Conservation (phyloP, 116 monocot genomes). For the Phalaenopsis hybrid region DNA sequence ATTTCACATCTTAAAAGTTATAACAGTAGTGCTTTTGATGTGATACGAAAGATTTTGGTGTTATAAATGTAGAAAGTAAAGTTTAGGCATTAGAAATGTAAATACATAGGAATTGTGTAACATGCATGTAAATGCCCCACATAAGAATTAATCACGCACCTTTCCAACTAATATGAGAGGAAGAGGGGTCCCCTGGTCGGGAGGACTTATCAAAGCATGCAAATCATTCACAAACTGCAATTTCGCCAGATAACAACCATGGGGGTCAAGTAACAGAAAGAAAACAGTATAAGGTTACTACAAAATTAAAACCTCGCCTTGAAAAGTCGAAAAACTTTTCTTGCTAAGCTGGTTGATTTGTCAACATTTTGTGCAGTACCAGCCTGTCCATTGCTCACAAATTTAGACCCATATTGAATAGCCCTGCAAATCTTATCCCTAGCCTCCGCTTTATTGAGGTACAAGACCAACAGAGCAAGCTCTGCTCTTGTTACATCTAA, state of each 20-base stretch:
- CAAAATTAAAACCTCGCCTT: constrained; percentile 38
- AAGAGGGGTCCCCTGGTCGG: constrained; percentile 62
- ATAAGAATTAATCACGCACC: constrained; percentile 29
- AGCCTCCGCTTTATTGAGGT: constrained; percentile 91
- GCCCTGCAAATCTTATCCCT: constrained; percentile 96
- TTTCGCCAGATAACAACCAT: background rate
- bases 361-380: constrained; percentile 84
- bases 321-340: constrained; percentile 92
- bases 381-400: constrained; percentile 83
- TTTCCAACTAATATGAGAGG: constrained; percentile 90
- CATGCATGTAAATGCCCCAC: background rate
- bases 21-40: no score
- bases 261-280: background rate
- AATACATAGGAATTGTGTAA: no score
- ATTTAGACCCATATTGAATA: constrained; percentile 93
- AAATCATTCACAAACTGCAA: constrained; percentile 93
- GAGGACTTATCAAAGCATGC: constrained; percentile 77
- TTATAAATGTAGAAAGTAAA: no score
- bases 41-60: no score
- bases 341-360: constrained; percentile 82
- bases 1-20: no score
- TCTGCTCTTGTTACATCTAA: constrained; percentile 75
- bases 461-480: constrained; percentile 64
- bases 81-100: no score
- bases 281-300: background rate